Percentiles rank a stretch among this genome's conserved stretches.
These are phyloP conservation scores for Cucurbita moschata DNA, from an alignment of 306 rosid species.

Conservation along the genomic window DNA sequence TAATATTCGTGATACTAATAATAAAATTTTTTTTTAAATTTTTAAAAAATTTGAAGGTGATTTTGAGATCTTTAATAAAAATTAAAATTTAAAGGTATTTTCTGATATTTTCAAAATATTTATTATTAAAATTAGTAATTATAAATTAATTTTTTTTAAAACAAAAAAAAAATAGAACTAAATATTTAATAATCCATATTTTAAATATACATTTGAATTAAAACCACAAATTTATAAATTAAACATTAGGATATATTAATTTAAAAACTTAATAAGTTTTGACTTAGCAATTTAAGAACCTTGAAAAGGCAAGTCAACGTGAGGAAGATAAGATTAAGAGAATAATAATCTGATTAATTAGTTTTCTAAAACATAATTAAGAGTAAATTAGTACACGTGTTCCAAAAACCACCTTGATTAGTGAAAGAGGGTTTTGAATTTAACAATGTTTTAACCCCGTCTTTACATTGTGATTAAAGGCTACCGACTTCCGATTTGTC, in stretches of 20 bases:
- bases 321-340: not conserved
- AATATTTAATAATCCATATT: not conserved
- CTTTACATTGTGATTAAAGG: not conserved
- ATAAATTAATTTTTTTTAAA: no score
- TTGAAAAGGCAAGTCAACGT: not conserved
- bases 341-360: not conserved
- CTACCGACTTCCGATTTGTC: not conserved
- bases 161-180: no score
- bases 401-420: slow-evolving; percentile 15
- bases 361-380: not conserved
- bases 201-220: not conserved
- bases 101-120: no score
- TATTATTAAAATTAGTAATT: no score
- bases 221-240: not conserved
- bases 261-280: not conserved
- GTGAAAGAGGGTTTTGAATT: slow-evolving; percentile 26
- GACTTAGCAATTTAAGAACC: not conserved
- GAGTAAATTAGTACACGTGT: slow-evolving; percentile 29
- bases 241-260: not conserved
- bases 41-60: no score
- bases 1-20: no score
- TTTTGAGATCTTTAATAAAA: no score
- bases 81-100: no score
- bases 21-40: no score
- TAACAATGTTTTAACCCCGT: slow-evolving; percentile 1